Evolutionary conservation across 129 eudicot species (phyloP).

Genomic region (Chrysanthemum lavandulifolium): DNA sequence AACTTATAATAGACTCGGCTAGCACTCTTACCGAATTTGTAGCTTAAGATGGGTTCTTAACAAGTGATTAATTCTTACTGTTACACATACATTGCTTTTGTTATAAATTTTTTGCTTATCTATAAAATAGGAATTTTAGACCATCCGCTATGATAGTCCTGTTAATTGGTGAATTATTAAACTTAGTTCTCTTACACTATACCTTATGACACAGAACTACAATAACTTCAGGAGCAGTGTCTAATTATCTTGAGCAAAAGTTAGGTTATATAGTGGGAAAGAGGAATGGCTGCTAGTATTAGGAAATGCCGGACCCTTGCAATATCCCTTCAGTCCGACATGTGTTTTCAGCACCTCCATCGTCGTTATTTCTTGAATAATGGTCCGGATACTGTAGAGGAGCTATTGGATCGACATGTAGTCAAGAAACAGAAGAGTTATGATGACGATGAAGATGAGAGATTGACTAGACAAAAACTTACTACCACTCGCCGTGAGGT

Average conservation of each 20-base stretch:
- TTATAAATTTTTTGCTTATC: not conserved
- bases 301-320: slow-evolving; percentile 28
- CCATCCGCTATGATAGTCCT: not conserved
- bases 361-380: slow-evolving; percentile 41
- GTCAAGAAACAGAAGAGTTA: slow-evolving; percentile 45
- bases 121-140: not conserved
- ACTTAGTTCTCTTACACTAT: not conserved
- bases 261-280: slow-evolving; percentile 7
- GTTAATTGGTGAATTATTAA: not conserved
- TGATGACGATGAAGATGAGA: slow-evolving; percentile 61
- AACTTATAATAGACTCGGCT: no score
- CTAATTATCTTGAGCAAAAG: not conserved
- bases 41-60: no score
- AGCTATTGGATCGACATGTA: slow-evolving; percentile 81
- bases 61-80: no score
- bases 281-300: slow-evolving; percentile 33
- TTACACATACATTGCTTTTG: not conserved
- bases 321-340: slow-evolving; percentile 18
- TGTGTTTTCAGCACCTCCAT: slow-evolving; percentile 26
- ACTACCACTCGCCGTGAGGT: slow-evolving; percentile 84
- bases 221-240: not conserved
- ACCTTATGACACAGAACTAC: slow-evolving; percentile 1
- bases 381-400: slow-evolving; percentile 88
- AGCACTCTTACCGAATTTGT: no score
- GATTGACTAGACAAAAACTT: slow-evolving; percentile 61